A percentile compares a stretch with the other conserved stretches of the same genome.
These are phyloP conservation scores for Salicornia ramosissima DNA, from an alignment of 148 eudicot species.

Conservation along the genomic window DNA sequence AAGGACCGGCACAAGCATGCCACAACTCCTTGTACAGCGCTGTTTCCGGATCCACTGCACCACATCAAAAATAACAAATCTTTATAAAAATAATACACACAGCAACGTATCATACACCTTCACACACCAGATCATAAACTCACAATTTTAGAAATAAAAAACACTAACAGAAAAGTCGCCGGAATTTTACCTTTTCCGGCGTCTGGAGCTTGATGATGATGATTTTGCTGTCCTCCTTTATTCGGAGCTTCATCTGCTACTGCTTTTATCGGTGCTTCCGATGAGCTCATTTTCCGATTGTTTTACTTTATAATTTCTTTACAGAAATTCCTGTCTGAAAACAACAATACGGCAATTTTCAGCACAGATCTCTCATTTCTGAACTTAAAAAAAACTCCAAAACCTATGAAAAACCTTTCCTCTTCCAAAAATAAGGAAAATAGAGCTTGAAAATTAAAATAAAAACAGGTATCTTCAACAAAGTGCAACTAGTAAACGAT, in stretches of 20 bases:
- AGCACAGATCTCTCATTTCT: conserved; percentile 60
- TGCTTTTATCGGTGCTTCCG: conserved; percentile 42
- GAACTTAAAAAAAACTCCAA: not conserved
- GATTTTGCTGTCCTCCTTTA: conserved; percentile 1
- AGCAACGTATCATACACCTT: not conserved
- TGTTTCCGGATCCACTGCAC: conserved; percentile 61
- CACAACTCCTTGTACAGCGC: conserved; percentile 88
- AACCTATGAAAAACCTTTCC: not conserved
- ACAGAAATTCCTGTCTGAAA: not conserved
- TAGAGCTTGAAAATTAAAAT: not conserved
- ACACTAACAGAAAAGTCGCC: conserved; percentile 10
- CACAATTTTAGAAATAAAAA: not conserved
- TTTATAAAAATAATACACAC: not conserved
- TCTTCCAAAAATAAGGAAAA: not conserved
- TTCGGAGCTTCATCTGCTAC: conserved; percentile 16
- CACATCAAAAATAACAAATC: not conserved
- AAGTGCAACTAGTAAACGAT: not conserved
- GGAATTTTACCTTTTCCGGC: conserved; percentile 47
- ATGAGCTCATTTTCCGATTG: conserved; percentile 40
- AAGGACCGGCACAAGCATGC: conserved; percentile 96
- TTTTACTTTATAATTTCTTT: not conserved
- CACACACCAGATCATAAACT: conserved; percentile 9
- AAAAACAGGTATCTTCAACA: not conserved
- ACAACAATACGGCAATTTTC: not conserved
- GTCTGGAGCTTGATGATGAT: conserved; percentile 15